Evolutionary conservation across 2,329 filamentous ascomycete genomes (phyloP).

Genomic region (Penicillium rolfsii): DNA sequence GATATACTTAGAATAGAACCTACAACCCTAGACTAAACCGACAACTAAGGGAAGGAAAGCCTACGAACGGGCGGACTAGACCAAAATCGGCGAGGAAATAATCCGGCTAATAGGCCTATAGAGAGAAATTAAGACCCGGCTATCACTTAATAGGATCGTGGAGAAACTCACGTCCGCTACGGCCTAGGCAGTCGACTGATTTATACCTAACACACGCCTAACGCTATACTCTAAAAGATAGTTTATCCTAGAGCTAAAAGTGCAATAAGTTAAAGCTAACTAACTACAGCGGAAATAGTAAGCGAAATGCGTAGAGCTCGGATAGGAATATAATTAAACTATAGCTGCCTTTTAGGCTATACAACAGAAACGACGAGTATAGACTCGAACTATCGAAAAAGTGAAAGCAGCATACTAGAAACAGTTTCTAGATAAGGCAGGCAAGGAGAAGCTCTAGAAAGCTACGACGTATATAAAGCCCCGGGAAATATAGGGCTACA

Average conservation of each 20-base stretch:
- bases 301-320: conserved; percentile 17
- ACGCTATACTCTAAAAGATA: conserved; percentile 27
- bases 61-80: too few species aligned
- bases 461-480: not conserved
- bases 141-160: too few species aligned
- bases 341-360: conserved; percentile 13
- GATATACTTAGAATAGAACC: conserved; percentile 28
- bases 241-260: conserved; percentile 27
- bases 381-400: conserved; percentile 21
- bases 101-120: too few species aligned
- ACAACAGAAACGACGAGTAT: conserved; percentile 20
- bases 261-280: conserved; percentile 14
- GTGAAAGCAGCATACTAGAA: not conserved
- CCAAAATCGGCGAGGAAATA: too few species aligned
- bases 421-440: not conserved
- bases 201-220: conserved; percentile 16
- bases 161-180: too few species aligned
- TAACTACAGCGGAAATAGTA: conserved; percentile 22
- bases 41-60: too few species aligned
- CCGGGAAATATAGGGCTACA: not conserved
- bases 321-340: conserved; percentile 7
- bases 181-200: too few species aligned
- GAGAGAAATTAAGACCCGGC: too few species aligned
- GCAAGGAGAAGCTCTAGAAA: not conserved
- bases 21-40: too few species aligned